These are phyloP conservation scores for Vanrija sp. DNA, from an alignment of 1,284 basidiomycete species.

Conservation along the genomic window DNA sequence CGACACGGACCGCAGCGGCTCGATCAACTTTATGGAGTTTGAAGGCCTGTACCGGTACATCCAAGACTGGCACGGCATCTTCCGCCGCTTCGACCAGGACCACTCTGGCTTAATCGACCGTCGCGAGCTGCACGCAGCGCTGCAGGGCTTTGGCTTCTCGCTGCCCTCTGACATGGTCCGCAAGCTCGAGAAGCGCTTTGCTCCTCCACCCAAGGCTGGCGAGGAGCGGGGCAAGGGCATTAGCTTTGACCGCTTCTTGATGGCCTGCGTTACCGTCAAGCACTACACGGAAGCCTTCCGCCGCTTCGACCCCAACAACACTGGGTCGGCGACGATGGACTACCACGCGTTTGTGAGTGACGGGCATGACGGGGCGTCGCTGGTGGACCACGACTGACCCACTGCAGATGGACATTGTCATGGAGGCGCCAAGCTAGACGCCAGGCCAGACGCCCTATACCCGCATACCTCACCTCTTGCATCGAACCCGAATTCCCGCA, in stretches of 20 bases:
- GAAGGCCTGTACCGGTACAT: slow-evolving; percentile 50
- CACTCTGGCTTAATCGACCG: slow-evolving; percentile 47
- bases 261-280: slow-evolving; percentile 51
- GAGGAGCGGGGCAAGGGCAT: slow-evolving; percentile 31
- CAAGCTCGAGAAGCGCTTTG: slow-evolving; percentile 46
- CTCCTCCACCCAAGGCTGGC: slow-evolving; percentile 39
- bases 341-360: slow-evolving; percentile 46
- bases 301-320: slow-evolving; percentile 36
- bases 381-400: not conserved
- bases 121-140: slow-evolving; percentile 46
- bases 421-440: slow-evolving; percentile 35
- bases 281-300: slow-evolving; percentile 49
- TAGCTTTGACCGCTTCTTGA: slow-evolving; percentile 49
- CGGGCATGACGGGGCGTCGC: not conserved
- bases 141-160: slow-evolving; percentile 48
- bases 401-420: slow-evolving; percentile 41
- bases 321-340: slow-evolving; percentile 42
- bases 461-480: too few relatives aligned
- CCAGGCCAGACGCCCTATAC: too few relatives aligned
- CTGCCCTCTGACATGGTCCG: slow-evolving; percentile 45
- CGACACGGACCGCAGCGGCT: slow-evolving; percentile 47
- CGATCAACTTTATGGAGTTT: slow-evolving; percentile 49
- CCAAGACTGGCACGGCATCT: slow-evolving; percentile 51
- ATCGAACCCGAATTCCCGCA: too few relatives aligned
- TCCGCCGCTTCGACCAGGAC: slow-evolving; percentile 48